A percentile compares a stretch with the other conserved stretches of the same genome.
phyloP scores from a whole-genome alignment of 805 yeast species.

The Sugiyamaella chiloensis region DNA sequence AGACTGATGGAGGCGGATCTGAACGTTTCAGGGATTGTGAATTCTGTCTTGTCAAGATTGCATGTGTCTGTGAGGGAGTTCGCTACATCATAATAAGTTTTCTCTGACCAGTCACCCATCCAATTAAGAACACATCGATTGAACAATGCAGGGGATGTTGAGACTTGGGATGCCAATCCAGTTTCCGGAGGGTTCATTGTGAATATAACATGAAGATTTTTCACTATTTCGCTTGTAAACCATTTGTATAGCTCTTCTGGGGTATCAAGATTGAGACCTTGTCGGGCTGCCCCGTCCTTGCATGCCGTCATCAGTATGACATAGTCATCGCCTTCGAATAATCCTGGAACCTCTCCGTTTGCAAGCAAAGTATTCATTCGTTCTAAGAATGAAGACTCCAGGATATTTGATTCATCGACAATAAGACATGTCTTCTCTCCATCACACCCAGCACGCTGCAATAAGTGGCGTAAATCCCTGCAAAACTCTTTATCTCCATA shows the following conservation, averaged over 20 bases:
- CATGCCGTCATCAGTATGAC: constrained; percentile 52
- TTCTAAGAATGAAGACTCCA: constrained; percentile 78
- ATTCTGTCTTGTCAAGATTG: constrained; percentile 53
- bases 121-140: constrained; percentile 85
- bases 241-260: constrained; percentile 69
- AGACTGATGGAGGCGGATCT: constrained; percentile 17
- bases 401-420: constrained; percentile 74
- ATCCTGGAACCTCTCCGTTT: constrained; percentile 87
- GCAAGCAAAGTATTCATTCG: constrained; percentile 92
- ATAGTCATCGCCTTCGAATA: constrained; percentile 74
- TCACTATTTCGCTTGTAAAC: constrained; percentile 66
- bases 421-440: constrained; percentile 68
- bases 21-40: constrained; percentile 34
- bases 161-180: constrained; percentile 41
- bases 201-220: constrained; percentile 78
- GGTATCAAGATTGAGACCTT: constrained; percentile 62
- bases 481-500: constrained; percentile 69
- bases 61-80: constrained; percentile 38
- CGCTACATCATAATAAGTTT: constrained; percentile 52
- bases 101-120: constrained; percentile 79
- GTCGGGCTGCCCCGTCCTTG: constrained; percentile 51
- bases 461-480: constrained; percentile 50
- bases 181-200: constrained; percentile 57
- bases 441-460: constrained; percentile 48
- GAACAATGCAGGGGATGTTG: constrained; percentile 82